Evolutionary conservation across 1,284 basidiomycete genomes (phyloP).

Genomic region (Austroboletus rostrupii): DNA sequence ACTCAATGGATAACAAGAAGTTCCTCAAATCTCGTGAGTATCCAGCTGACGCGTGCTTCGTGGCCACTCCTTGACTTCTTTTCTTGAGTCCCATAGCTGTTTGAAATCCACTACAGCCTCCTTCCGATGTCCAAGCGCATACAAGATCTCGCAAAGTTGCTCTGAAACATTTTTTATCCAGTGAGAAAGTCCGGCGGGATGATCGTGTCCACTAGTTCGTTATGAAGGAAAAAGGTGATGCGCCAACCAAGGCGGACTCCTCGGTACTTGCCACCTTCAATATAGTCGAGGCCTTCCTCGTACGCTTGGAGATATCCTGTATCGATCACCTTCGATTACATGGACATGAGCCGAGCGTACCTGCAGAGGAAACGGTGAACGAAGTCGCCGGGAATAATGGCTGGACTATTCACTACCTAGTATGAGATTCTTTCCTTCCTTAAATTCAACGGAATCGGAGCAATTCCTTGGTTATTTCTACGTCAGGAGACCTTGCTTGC

Average conservation of each 20-base stretch:
- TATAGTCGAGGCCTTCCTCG: constrained; percentile 40
- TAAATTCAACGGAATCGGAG: constrained; percentile 42
- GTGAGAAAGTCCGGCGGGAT: too few relatives aligned
- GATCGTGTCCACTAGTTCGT: too few relatives aligned
- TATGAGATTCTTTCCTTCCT: constrained; percentile 47
- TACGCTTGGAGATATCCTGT: constrained; percentile 40
- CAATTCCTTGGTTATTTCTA: constrained; percentile 43
- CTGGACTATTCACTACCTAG: too few relatives aligned
- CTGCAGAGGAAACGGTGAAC: constrained; percentile 41
- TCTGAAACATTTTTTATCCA: too few relatives aligned
- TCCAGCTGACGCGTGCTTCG: background rate
- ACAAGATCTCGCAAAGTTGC: constrained; percentile 80
- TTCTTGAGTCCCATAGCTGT: background rate
- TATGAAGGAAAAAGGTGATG: constrained; percentile 22
- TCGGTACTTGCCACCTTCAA: constrained; percentile 43
- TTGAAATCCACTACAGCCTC: constrained; percentile 37
- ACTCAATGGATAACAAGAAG: too few relatives aligned
- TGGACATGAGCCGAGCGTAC: constrained; percentile 33
- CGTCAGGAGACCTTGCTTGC: constrained; percentile 37
- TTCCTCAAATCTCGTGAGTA: too few relatives aligned
- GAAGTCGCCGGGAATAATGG: constrained; percentile 34
- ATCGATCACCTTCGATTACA: constrained; percentile 48
- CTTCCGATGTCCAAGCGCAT: constrained; percentile 36
- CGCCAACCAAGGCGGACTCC: constrained; percentile 43
- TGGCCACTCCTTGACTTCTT: background rate